Conservation (phyloP, 208 protist genomes). For the Acanthamoeba polyphaga region DNA sequence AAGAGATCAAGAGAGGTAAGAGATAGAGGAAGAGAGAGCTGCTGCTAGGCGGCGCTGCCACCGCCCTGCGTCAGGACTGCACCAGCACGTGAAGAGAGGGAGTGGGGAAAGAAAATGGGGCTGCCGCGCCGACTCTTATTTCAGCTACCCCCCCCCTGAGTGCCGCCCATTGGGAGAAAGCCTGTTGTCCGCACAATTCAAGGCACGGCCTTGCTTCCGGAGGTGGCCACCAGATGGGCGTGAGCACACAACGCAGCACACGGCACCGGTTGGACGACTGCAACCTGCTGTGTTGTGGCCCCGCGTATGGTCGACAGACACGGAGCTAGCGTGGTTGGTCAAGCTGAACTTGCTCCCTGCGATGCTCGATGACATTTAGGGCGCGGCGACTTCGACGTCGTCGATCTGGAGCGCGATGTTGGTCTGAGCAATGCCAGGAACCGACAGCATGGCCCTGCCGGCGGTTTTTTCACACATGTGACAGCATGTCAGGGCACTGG, state of each 20-base stretch:
- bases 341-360: neutral
- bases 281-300: too few species aligned
- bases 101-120: slow-evolving; percentile 8
- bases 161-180: neutral
- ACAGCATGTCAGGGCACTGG: neutral
- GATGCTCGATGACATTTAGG: neutral
- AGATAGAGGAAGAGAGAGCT: neutral
- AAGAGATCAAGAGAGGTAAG: too few species aligned
- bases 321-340: too few species aligned
- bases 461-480: neutral
- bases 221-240: too few species aligned
- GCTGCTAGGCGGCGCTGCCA: neutral
- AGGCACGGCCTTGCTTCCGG: neutral
- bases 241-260: too few species aligned
- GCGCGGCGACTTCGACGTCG: neutral
- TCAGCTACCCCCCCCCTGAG: neutral
- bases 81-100: neutral
- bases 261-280: too few species aligned
- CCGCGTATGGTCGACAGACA: too few species aligned
- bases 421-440: neutral
- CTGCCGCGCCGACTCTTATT: neutral
- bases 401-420: neutral
- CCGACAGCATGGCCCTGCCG: neutral
- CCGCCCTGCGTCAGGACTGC: neutral
- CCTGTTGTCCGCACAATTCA: neutral